Evolutionary conservation across 805 yeast genomes (phyloP).

Genomic region (Saturnispora sanitii): DNA sequence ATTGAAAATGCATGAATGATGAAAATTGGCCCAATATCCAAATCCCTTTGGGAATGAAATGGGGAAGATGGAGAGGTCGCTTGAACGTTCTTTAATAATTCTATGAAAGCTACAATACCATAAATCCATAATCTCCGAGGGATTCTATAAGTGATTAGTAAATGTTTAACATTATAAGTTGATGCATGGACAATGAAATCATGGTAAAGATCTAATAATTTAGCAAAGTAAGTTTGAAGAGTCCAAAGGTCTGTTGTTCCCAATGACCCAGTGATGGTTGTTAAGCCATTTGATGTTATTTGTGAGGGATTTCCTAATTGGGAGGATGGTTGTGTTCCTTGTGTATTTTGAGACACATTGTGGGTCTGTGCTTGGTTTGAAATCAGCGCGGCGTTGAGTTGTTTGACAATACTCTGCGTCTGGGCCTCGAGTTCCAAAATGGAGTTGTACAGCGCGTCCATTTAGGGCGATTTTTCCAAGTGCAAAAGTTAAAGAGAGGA

Average conservation of each 20-base stretch:
- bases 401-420: not conserved
- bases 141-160: conserved; percentile 67
- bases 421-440: conserved; percentile 5
- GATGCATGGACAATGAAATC: conserved; percentile 34
- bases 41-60: conserved; percentile 2
- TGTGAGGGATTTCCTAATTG: no score
- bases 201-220: conserved; percentile 58
- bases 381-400: not conserved
- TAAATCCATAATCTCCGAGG: conserved; percentile 79
- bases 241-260: conserved; percentile 47
- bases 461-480: not conserved
- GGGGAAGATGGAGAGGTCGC: conserved; percentile 23
- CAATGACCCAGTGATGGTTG: not conserved
- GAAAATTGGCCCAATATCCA: conserved; percentile 31
- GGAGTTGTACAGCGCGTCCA: conserved; percentile 5
- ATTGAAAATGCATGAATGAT: conserved; percentile 61
- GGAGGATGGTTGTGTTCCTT: no score
- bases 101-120: conserved; percentile 73
- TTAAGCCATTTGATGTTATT: no score
- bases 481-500: not conserved
- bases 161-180: conserved; percentile 55
- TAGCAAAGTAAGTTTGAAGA: conserved; percentile 57
- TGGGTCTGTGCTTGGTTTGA: not conserved
- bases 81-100: conserved; percentile 64
- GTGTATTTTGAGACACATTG: no score